Conservation (phyloP, 179 eudicot species). For the Amaranthus tricolor region DNA sequence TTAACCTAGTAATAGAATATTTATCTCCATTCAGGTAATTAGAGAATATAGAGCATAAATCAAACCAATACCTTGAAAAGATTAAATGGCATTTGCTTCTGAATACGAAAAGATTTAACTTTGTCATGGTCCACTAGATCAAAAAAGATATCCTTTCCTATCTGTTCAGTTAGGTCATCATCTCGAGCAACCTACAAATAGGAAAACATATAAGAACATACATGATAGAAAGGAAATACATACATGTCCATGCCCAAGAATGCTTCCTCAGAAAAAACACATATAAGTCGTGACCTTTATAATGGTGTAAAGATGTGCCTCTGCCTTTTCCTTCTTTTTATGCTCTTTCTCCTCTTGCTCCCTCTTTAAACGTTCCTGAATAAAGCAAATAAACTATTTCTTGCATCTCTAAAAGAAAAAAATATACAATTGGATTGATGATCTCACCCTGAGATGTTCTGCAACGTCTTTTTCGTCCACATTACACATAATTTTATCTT, state of each 20-base stretch:
- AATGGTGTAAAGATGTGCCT: slow-evolving; percentile 70
- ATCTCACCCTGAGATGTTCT: slow-evolving; percentile 59
- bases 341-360: slow-evolving; percentile 70
- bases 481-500: slow-evolving; percentile 63
- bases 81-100: slow-evolving; percentile 70
- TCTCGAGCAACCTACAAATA: slow-evolving; percentile 69
- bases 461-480: slow-evolving; percentile 77
- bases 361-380: slow-evolving; percentile 62
- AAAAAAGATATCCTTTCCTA: slow-evolving; percentile 75
- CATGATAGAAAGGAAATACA: neutral
- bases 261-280: slow-evolving; percentile 5
- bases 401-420: neutral
- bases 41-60: neutral
- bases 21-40: neutral
- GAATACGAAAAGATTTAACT: slow-evolving; percentile 72
- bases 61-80: slow-evolving; percentile 58
- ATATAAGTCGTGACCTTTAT: slow-evolving; percentile 42
- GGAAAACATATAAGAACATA: neutral
- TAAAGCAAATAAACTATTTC: neutral
- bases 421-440: slow-evolving; percentile 5
- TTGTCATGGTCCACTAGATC: slow-evolving; percentile 91
- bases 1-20: neutral
- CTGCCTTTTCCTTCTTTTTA: slow-evolving; percentile 74
- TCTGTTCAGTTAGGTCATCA: slow-evolving; percentile 70
- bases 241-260: neutral